Base-by-base conservation (phyloP, 176 grass and related monocot genomes). In the Avena insularis region DNA sequence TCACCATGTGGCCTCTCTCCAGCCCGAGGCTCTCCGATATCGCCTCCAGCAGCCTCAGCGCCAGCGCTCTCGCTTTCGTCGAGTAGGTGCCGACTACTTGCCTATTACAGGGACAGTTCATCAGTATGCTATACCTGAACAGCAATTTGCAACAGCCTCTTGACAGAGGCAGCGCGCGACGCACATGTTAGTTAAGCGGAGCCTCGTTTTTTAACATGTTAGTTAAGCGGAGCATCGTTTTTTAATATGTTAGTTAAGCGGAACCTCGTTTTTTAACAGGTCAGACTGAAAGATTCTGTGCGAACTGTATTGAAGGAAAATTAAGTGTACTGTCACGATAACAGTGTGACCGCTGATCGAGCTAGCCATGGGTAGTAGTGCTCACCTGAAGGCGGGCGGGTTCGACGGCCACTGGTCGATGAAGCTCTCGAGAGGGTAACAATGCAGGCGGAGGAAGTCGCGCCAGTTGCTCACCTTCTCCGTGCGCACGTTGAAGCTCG, bases 391-490 rank as follows among this genome's bases (percentile, higher is more conserved):
- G 51, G 63, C 20, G 0, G 85, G 55, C n/a, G 96, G 96, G 77
- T 91, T 96, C 1, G 83, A 75, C 4, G 96, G 96, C 96, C 96
- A 98, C 79, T 98, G 93, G 57, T 90, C 86, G 82, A 92, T 6
- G 90, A 91, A 98, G 46, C 58, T 86, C 64, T 98, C 82, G 69
- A 98, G 90, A 9, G 96, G 96, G 79, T 88, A 89, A 90, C 93
- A 94, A 81, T 98, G 93, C 74, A 98, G 59, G 58, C 96, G 91
- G 12, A 98, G 82, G 85, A 92, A 98, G 86, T 98, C 96, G 16
- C 96, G 88, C 96, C 96, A 98, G 87, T 92, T 96, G 87, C 60
- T 87, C 15, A 94, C 84, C 87, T 95, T 91, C 90, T 98, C 96
- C 0, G 88, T 96, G 47, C 90, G 94, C 57, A 94, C 88, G 86